These are phyloP conservation scores for Xylaria sp. DNA, from an alignment of 2,329 filamentous ascomycete genomes.

Conservation along the genomic window DNA sequence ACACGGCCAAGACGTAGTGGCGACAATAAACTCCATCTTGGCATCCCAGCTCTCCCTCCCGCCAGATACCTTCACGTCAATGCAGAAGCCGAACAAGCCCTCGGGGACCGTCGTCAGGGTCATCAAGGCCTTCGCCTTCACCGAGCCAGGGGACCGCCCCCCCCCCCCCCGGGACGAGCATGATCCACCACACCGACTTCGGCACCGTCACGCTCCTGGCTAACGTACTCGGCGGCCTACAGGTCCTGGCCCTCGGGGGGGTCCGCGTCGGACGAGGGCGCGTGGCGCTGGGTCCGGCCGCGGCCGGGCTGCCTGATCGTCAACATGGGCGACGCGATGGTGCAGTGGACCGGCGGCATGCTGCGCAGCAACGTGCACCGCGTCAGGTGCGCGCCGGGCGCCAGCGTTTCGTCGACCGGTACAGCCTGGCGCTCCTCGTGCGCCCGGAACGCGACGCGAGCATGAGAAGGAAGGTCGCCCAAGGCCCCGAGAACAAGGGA, in stretches of 20 bases:
- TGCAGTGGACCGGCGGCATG: constrained; percentile 29
- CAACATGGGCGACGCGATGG: constrained; percentile 28
- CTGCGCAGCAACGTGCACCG: constrained; percentile 34
- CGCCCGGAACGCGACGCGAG: constrained; percentile 21
- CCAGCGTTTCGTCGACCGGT: constrained; percentile 26
- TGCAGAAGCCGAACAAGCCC: constrained; percentile 28
- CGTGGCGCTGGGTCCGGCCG: constrained; percentile 30
- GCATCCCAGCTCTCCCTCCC: constrained; percentile 32
- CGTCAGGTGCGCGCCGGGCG: constrained; percentile 17
- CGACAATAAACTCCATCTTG: constrained; percentile 21
- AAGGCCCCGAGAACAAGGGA: not conserved
- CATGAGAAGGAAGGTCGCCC: constrained; percentile 8
- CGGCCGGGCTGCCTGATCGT: constrained; percentile 30
- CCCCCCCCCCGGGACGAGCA: constrained; percentile 32
- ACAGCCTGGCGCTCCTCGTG: constrained; percentile 19
- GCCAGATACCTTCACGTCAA: constrained; percentile 29
- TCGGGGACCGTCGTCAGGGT: constrained; percentile 31
- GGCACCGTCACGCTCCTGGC: constrained; percentile 41
- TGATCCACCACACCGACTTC: constrained; percentile 41
- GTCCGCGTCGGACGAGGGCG: constrained; percentile 10
- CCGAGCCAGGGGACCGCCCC: constrained; percentile 11
- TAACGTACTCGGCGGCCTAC: constrained; percentile 40
- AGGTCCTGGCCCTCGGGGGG: constrained; percentile 36
- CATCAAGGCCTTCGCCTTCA: constrained; percentile 23
- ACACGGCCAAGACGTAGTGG: constrained; percentile 17